Evolutionary conservation across 140 eudicot species (phyloP).

Genomic region (Stevia rebaudiana): DNA sequence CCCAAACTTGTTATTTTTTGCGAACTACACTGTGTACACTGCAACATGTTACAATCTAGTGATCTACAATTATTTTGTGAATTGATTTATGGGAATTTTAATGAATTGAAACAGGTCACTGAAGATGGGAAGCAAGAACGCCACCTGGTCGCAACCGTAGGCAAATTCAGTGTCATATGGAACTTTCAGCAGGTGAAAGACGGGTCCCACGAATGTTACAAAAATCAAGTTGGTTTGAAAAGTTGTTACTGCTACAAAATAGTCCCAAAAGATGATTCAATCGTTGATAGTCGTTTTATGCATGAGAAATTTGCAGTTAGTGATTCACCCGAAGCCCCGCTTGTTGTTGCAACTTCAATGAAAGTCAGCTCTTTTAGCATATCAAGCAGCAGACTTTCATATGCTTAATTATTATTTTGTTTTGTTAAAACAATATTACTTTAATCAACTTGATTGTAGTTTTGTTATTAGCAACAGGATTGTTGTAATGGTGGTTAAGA

Average conservation of each 20-base stretch:
- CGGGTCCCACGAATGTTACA: conserved; percentile 73
- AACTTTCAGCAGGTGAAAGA: conserved; percentile 86
- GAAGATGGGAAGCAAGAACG: conserved; percentile 95
- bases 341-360: conserved; percentile 90
- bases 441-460: conserved; percentile 7
- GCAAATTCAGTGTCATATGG: conserved; percentile 87
- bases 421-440: background rate
- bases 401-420: conserved; percentile 27
- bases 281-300: conserved; percentile 89
- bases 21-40: too few relatives aligned
- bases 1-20: too few relatives aligned
- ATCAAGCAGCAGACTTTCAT: conserved; percentile 63
- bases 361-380: conserved; percentile 94
- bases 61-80: background rate
- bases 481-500: conserved; percentile 34
- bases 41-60: background rate
- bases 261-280: conserved; percentile 74
- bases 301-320: conserved; percentile 81
- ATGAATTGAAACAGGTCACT: conserved; percentile 45
- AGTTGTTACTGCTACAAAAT: conserved; percentile 96
- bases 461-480: conserved; percentile 21
- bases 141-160: conserved; percentile 78
- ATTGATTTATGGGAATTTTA: background rate
- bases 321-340: conserved; percentile 85
- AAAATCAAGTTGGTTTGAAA: conserved; percentile 67